Evolutionary conservation across 1,139 yeast genomes (phyloP), one percentile per base, ranked within the genome.

Genomic region (Wickerhamiella infanticola): DNA sequence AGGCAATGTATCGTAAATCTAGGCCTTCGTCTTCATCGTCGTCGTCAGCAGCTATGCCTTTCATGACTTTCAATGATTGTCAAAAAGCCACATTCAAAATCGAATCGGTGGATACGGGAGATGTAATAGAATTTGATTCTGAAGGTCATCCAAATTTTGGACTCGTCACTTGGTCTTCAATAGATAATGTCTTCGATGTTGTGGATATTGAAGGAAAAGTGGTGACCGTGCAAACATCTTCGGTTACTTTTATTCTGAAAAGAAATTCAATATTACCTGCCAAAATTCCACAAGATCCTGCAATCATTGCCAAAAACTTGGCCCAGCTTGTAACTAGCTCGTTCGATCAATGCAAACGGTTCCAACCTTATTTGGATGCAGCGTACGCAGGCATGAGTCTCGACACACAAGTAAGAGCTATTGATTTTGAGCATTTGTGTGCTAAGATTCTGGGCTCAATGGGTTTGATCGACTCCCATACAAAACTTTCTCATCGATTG

Each of bases 91-190:
- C 18, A 18, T 18, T 18, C 18, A 18, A 18, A 18, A 18, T 18
- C 18, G 18, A 18, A 18, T 7, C 35, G 23, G 50, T 53, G 13
- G 45, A 48, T 9, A 42, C 45, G 3, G 56, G 55, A 18, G 56
- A 53, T 35, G 40, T 51, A 7, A 54, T 53, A 5, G 56, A 53
- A 39, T 35, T 51, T 3, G 35, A 41, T 1, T 3, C 45, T 3
- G 43, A 49, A 18, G 42, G 44, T 18, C 53, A 50, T n/a, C 8
- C 29, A 3, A 37, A 24, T 26, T 49, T 52, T 37, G 55, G 55
- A 5, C n/a, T 51, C 27, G 55, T 53, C 2, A 47, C 55, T 1
- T 53, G 51, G 47, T 45, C 49, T 35, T 38, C 46, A 3, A 45
- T 47, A 5, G 45, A 47, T 26, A 35, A 42, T 7, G n/a, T 24